phyloP scores from a whole-genome alignment of 495 filamentous ascomycete genomes.

The Talaromyces borbonicus region DNA sequence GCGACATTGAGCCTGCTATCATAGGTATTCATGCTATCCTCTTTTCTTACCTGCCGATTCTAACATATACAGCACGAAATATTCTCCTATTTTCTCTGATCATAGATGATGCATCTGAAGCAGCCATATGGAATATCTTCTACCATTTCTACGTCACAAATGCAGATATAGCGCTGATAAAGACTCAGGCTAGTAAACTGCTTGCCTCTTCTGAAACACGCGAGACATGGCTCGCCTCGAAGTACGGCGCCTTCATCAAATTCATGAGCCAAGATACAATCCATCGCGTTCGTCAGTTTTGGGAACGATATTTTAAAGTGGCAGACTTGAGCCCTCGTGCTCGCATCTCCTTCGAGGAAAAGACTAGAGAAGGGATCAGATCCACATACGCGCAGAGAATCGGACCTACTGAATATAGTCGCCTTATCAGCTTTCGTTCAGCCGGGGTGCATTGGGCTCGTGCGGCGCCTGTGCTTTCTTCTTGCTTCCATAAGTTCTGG shows the following conservation, averaged over 20 bases:
- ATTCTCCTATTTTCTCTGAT: slow-evolving; percentile 38
- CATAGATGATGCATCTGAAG: slow-evolving; percentile 21
- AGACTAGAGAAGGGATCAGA: not conserved
- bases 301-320: slow-evolving; percentile 18
- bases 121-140: slow-evolving; percentile 43
- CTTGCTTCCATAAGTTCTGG: slow-evolving; percentile 19
- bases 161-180: slow-evolving; percentile 21
- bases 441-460: not conserved
- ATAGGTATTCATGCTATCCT: slow-evolving; percentile 16
- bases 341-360: not conserved
- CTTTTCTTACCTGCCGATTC: slow-evolving; percentile 9
- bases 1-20: slow-evolving; percentile 36
- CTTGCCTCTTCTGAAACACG: slow-evolving; percentile 19
- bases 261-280: slow-evolving; percentile 27
- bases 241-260: slow-evolving; percentile 22
- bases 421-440: not conserved
- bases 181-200: slow-evolving; percentile 31
- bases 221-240: slow-evolving; percentile 22
- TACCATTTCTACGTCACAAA: slow-evolving; percentile 37
- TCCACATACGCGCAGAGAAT: not conserved
- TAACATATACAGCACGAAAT: slow-evolving; percentile 40
- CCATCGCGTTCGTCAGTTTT: slow-evolving; percentile 22
- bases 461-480: not conserved
- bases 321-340: not conserved
- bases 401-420: not conserved